Evolutionary conservation across 2,329 filamentous ascomycete genomes (phyloP), one percentile per base, ranked within the genome.

Genomic region (Leptographium lundbergii): DNA sequence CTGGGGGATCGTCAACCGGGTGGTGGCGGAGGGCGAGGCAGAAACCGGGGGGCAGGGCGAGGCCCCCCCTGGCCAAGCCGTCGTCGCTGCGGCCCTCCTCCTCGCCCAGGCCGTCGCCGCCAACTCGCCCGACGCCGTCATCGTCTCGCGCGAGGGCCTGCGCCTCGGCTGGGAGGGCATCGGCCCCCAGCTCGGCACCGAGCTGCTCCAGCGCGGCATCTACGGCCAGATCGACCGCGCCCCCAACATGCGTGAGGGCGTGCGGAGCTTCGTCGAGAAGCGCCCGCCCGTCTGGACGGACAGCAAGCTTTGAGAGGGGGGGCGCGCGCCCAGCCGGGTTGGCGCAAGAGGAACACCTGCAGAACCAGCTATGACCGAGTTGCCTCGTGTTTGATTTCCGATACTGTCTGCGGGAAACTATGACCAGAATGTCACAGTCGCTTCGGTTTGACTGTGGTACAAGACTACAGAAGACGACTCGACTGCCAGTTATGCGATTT

Each of bases 191-290:
- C 77, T 81, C 61, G 86, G 74, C 11, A 88, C 83, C 42, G 74
- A 74, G 61, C 67, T 81, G 63, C 68, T 88, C 59, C 74, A 77
- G 19, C 76, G 81, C 58, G 78, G 77, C 1, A 80, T 84, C 75
- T 85, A 81, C 66, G 74, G 73, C 58, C 74, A 74, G 61, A 75
- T 91, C 59, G 76, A 85, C 62, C 77, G 75, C 2, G 86, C 82
- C 0, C 84, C 87, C 64, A 92, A 92, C 70, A 84, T 89, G 71
- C 80, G 78, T 59, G 88, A 91, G 72, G 89, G 88, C 0, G 75
- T 91, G 24, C 74, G 69, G 71, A 88, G 87, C 61, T 92, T 92
- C 74, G 84, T 88, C 22, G 87, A 91, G 77, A 89, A 85, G 77
- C 77, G 86, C 67, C 79, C 81, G 71, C 81, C 87, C 1, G 75